phyloP scores from a whole-genome alignment of 441 rosid genomes.

The Eruca vesicaria region DNA sequence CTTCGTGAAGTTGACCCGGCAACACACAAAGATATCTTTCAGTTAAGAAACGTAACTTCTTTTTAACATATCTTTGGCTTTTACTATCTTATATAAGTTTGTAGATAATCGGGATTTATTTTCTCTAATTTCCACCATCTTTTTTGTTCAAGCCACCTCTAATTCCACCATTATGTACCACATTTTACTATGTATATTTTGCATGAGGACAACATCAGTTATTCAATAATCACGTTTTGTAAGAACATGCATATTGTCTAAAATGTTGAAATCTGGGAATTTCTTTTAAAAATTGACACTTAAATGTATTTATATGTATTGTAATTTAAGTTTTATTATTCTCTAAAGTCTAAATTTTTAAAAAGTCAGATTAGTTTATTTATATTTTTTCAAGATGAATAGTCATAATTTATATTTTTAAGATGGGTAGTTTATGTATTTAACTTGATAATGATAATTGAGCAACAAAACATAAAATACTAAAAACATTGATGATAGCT shows the following conservation, averaged over 20 bases:
- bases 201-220: background rate
- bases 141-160: too few relatives aligned
- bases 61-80: background rate
- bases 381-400: background rate
- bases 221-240: background rate
- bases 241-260: background rate
- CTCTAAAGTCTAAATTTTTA: background rate
- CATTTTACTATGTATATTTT: background rate
- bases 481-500: background rate
- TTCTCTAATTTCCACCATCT: background rate
- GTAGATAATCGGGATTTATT: background rate
- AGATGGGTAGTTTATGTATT: background rate
- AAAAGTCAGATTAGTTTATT: background rate
- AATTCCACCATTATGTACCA: background rate
- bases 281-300: background rate
- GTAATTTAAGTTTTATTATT: background rate
- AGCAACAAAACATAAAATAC: background rate
- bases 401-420: background rate
- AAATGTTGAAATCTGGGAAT: background rate
- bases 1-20: constrained; percentile 20
- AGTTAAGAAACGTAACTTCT: background rate
- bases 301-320: background rate
- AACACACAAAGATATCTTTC: constrained; percentile 10
- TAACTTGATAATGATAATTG: background rate
- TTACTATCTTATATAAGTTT: background rate